Base-by-base conservation (phyloP, 768 basidiomycete genomes). In the Cantharellus cinnabarinus region DNA sequence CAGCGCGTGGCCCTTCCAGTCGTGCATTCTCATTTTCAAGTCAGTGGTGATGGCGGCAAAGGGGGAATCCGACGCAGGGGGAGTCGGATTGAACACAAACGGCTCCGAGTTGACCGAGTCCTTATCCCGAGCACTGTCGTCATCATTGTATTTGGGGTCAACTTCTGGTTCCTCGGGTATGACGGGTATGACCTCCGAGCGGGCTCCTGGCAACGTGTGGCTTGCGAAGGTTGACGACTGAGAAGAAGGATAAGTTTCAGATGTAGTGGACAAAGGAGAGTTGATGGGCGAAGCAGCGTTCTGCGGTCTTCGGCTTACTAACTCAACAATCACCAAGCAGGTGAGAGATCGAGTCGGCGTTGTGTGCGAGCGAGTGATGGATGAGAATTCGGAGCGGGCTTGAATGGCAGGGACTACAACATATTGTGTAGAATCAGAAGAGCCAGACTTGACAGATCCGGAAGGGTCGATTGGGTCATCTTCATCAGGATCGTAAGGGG, bases 1-100 rank as follows among this genome's bases (percentile, higher is more conserved):
- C n/a, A 89, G 75, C 2, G 88, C 85, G 66, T 91, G 91, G 0
- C 89, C 89, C 68, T 94, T 94, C 88, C 93, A 97, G 71, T 95
- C 91, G 59, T 86, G 83, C 64, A 98, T 90, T 42, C 95, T 81
- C 67, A 80, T 81, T 63, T 83, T 77, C 42, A 99, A 77, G 68
- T 98, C 94, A 59, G 87, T 84, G 2, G 90, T 85, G 67, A 95
- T 87, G 42, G 80, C 77, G 35, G 70, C 75, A 71, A 97, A 93
- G 3, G 88, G 83, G 34, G 83, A 82, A 44, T 85, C 79, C 63
- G 59, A 44, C 39, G 58, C 51, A 10, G 62, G 53, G 83, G 57
- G 20, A 63, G 4, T 67, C 5, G 58, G 74, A 37, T 54, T 54
- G 52, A 10, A 54, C 52, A 37, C 7, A 37, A 54, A 54, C 35